These are phyloP conservation scores for Dryas drummondii DNA, from an alignment of 306 rosid genomes.

Conservation along the genomic window DNA sequence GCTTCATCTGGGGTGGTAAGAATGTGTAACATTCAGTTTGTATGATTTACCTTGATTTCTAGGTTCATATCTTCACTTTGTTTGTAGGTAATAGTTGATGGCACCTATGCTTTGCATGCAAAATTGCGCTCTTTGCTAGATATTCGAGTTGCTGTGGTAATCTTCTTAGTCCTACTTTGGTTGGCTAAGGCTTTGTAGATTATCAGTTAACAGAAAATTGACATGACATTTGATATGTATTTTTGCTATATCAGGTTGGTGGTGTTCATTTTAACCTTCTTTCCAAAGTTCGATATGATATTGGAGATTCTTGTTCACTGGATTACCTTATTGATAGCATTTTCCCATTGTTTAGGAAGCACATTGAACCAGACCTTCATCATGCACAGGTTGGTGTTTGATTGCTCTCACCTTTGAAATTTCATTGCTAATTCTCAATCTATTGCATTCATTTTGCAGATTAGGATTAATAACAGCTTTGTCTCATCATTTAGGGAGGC, in stretches of 20 bases:
- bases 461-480: constrained; percentile 97
- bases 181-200: constrained; percentile 8
- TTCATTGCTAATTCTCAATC: constrained; percentile 31
- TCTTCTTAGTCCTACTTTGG: constrained; percentile 10
- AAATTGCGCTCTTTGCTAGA: constrained; percentile 93
- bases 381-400: constrained; percentile 88
- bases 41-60: not conserved
- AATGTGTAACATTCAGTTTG: constrained; percentile 23
- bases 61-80: constrained; percentile 23
- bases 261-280: constrained; percentile 98
- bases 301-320: constrained; percentile 97
- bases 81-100: constrained; percentile 89
- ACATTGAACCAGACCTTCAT: constrained; percentile 98
- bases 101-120: constrained; percentile 94
- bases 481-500: constrained; percentile 99
- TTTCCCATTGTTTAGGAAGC: constrained; percentile 94
- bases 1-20: constrained; percentile 92
- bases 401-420: constrained; percentile 33
- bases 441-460: constrained; percentile 55
- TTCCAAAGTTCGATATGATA: constrained; percentile 92
- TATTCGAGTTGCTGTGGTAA: constrained; percentile 99
- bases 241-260: constrained; percentile 75
- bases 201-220: constrained; percentile 24
- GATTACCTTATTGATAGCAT: constrained; percentile 98
- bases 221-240: constrained; percentile 19